Conservation (phyloP, 139 green algal genomes). For the Parachlorella kessleri region DNA sequence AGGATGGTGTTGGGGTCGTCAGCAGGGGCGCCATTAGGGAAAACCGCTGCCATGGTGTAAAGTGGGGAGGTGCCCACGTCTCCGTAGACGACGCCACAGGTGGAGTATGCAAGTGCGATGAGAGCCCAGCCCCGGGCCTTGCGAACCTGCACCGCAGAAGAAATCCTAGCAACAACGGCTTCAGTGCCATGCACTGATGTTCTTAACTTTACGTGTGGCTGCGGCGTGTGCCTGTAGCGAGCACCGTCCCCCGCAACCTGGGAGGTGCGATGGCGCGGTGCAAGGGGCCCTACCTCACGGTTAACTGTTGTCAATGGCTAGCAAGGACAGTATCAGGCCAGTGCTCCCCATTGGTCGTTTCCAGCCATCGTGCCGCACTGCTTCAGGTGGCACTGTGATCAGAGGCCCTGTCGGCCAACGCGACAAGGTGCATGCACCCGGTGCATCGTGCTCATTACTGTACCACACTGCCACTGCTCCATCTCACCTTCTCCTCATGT, state of each 20-base stretch:
- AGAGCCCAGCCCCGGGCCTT: slow-evolving; percentile 8
- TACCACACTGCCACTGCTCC: background rate
- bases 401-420: background rate
- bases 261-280: background rate
- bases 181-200: background rate
- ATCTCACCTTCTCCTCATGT: slow-evolving; percentile 11
- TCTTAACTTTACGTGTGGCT: background rate
- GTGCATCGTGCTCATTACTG: too few species aligned
- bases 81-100: slow-evolving; percentile 54
- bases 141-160: background rate
- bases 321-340: background rate
- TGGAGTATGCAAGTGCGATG: slow-evolving; percentile 24
- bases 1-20: slow-evolving; percentile 47
- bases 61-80: slow-evolving; percentile 67
- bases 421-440: background rate
- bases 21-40: slow-evolving; percentile 28
- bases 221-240: background rate
- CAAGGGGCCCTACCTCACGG: background rate
- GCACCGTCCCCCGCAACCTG: background rate
- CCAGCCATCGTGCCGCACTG: background rate
- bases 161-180: background rate
- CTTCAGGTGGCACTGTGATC: background rate
- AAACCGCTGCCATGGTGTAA: slow-evolving; percentile 56
- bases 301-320: background rate
- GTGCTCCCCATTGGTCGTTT: background rate